Base-by-base conservation (phyloP, 805 yeast genomes). In the Candida suzukii region DNA sequence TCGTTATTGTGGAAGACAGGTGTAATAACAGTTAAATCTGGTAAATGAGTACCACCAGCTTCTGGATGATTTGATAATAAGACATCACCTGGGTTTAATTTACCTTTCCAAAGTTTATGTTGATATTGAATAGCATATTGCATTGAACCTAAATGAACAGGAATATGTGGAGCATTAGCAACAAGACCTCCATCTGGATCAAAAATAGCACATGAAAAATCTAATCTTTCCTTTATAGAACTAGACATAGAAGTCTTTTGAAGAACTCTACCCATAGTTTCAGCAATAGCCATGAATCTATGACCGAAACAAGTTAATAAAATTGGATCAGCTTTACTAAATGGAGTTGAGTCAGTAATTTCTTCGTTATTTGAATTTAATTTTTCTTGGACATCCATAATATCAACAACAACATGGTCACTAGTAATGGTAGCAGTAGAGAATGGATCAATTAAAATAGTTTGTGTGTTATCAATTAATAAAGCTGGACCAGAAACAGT, bases 21-120 rank as follows among this genome's bases (percentile, higher is more conserved):
- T 1, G 79, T 70, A 20, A 75, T 70, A 27, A 75, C 76, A 2
- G 80, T 75, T 42, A 75, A 67, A 52, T 68, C 73, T 18, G 71
- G 73, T 32, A 68, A 51, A 49, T 67, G 73, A 0, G 70, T 66
- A 32, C 72, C 73, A 36, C 68, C 68, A 22, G 65, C 69, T 35
- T 57, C 57, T 8, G 72, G 72, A 31, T 63, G 64, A 42, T 68
- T 67, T 4, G 71, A 59, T 34, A 61, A 61, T 20, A 68, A 47
- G 24, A 68, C 64, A 51, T 68, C 73, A 41, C 71, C 73, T 32
- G 54, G 61, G 18, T 56, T 52, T 41, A 68, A 44, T 22, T 63
- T 49, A n/a, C 53, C 60, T 20, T 56, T 50, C 71, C 71, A 67
- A 36, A 56, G 50, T 2, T 63, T 55, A n/a, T 59, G 49, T 37